Base-by-base conservation (phyloP, 257 asterid species). In the Salvia hispanica region DNA sequence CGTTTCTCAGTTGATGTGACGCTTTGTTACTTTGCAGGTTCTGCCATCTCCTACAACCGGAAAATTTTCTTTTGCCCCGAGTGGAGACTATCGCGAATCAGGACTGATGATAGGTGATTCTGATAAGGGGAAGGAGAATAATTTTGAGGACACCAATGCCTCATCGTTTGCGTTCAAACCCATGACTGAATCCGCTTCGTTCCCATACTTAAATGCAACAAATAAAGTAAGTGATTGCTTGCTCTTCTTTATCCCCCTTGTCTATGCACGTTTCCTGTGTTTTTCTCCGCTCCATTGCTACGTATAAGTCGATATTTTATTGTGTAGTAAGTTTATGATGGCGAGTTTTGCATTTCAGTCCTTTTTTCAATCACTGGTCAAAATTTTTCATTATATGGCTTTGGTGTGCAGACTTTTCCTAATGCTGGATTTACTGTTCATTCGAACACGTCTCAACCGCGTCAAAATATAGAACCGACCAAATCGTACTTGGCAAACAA, bases 1-100 rank as follows among this genome's bases (percentile, higher is more conserved):
- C 25, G 39, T 52, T 15, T 64, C 5, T 14, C 5, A 46, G 37
- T 9, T n/a, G 43, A 59, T 52, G 11, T 55, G 37, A 25, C 10
- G 39, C 55, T 58, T 40, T 45, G 71, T 60, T 54, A n/a, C 15
- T 42, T 37, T 45, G 60, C 72, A 82, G 86, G 79, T 67, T 73
- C 52, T 56, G 56, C 80, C 88, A 56, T 83, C 97, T 69, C 97
- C 97, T 64, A 90, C 97, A 37, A 88, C 95, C 12, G 97, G 97
- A 42, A 83, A 90, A 76, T 76, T 84, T 68, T 69, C 55, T 66
- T 72, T 72, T 65, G 69, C 64, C 79, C 31, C 76, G 2, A 74
- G 72, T 64, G 75, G 78, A 64, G 74, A 81, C 60, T 60, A 76
- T 77, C 80, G 54, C 57, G 79, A 66, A 68, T 55, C 87, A 1